phyloP scores from a whole-genome alignment of 495 filamentous ascomycete genomes.

The Chlorociboria aeruginascens region DNA sequence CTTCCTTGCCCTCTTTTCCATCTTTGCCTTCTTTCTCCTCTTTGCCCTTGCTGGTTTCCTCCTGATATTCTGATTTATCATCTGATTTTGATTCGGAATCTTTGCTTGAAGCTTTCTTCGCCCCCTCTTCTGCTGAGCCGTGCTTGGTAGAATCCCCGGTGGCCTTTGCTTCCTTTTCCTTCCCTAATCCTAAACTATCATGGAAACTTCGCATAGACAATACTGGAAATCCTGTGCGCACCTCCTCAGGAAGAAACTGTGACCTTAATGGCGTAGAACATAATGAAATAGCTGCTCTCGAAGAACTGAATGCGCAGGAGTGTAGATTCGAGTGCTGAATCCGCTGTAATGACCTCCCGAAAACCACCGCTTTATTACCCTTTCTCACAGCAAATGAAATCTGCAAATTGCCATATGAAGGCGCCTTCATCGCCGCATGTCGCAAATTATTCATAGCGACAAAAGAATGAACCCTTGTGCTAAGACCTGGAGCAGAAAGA shows the following conservation, averaged over 20 bases:
- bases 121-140: conserved; percentile 29
- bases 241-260: conserved; percentile 28
- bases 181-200: conserved; percentile 23
- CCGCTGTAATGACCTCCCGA: conserved; percentile 44
- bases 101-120: conserved; percentile 21
- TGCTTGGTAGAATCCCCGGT: conserved; percentile 23
- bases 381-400: conserved; percentile 27
- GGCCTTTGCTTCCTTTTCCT: conserved; percentile 27
- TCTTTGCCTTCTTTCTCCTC: conserved; percentile 30
- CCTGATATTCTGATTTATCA: conserved; percentile 35
- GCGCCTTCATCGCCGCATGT: conserved; percentile 28
- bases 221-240: conserved; percentile 22
- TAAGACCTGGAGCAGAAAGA: conserved; percentile 7
- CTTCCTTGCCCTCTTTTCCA: conserved; percentile 29
- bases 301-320: conserved; percentile 19
- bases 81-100: conserved; percentile 21
- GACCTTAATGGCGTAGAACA: conserved; percentile 27
- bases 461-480: background rate
- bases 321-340: conserved; percentile 17
- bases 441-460: conserved; percentile 35
- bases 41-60: conserved; percentile 19
- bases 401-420: conserved; percentile 20
- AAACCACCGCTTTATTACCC: conserved; percentile 41
- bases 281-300: conserved; percentile 4
- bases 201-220: conserved; percentile 31